Evolutionary conservation across 2,329 filamentous ascomycete species (phyloP), one percentile per base, ranked within the genome.

Genomic region (Ophiostoma sp.): DNA sequence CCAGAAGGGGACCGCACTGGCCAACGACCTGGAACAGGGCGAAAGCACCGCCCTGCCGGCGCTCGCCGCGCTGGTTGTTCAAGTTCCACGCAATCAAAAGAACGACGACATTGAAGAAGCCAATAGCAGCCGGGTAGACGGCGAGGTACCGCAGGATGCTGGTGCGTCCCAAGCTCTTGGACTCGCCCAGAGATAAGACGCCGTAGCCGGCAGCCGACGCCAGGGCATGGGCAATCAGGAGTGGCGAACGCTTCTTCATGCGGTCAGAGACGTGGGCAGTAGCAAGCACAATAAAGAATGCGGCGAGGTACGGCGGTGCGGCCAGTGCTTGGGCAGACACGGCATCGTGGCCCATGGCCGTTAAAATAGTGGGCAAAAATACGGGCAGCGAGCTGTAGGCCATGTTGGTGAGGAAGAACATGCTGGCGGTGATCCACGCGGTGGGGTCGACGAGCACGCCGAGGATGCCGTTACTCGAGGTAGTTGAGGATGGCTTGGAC

Each of bases 371-470:
- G 48, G 94, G 94, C 2, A 97, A 87, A 80, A 97, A 97, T 68
- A 96, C 93, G 2, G 94, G 94, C 80, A 97, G 90, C 28, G 92
- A 95, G 78, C 90, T 91, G 84, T 97, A 97, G 15, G 94, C 92
- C 80, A 97, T 92, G 82, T 97, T 97, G 79, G 92, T 90, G 81
- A 91, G 89, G 84, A 97, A 94, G 85, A 97, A 93, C 88, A 97
- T 97, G 77, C 89, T 82, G 0, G 93, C 91, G 4, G 92, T 92
- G 57, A 95, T 85, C 83, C 93, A 95, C 73, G 88, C 88, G 76
- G 90, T 90, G 0, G 92, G 91, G 81, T 94, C 92, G 74, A 87
- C 83, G 17, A 89, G 78, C 55, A 92, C 85, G 76, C 45, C 22
- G n/a, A 19, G 78, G 74, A 31, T 15, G 4, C 69, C n/a, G 33